Percentiles rank a stretch among this genome's conserved stretches.
These are phyloP conservation scores for Syncephalis plumigaleata DNA, from an alignment of 371 early-diverging fungal genomes.

Conservation along the genomic window DNA sequence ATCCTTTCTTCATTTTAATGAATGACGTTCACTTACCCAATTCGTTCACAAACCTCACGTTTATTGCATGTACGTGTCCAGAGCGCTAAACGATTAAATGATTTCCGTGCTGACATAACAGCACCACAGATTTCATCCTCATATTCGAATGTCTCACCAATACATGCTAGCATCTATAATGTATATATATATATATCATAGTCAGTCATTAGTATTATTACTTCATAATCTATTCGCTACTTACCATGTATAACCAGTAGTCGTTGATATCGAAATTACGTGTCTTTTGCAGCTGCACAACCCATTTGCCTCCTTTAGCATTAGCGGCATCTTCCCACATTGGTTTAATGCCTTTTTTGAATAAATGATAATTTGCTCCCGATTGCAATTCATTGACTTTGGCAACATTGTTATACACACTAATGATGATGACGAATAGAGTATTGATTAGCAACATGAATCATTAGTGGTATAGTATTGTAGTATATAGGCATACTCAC, in stretches of 20 bases:
- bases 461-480: neutral
- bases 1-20: no score
- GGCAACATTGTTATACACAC: slow-evolving; percentile 76
- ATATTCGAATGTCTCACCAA: slow-evolving; percentile 78
- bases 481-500: slow-evolving; percentile 17
- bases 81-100: slow-evolving; percentile 64
- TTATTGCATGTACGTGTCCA: slow-evolving; percentile 75
- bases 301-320: slow-evolving; percentile 92
- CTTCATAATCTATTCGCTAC: no score
- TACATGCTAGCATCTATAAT: slow-evolving; percentile 59
- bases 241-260: slow-evolving; percentile 73
- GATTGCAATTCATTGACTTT: slow-evolving; percentile 58
- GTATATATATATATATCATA: neutral
- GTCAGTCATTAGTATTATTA: no score
- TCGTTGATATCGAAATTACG: slow-evolving; percentile 58
- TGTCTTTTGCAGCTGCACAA: slow-evolving; percentile 56
- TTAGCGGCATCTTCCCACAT: slow-evolving; percentile 99
- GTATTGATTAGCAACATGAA: slow-evolving; percentile 2
- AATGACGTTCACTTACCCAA: slow-evolving; percentile 37
- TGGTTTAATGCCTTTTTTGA: slow-evolving; percentile 94
- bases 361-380: slow-evolving; percentile 88
- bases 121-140: slow-evolving; percentile 78
- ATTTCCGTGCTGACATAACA: slow-evolving; percentile 72
- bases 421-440: no score
- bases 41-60: slow-evolving; percentile 30